These are phyloP conservation scores for Eucalyptus pauciflora DNA, from an alignment of 345 rosid genomes.

Conservation along the genomic window DNA sequence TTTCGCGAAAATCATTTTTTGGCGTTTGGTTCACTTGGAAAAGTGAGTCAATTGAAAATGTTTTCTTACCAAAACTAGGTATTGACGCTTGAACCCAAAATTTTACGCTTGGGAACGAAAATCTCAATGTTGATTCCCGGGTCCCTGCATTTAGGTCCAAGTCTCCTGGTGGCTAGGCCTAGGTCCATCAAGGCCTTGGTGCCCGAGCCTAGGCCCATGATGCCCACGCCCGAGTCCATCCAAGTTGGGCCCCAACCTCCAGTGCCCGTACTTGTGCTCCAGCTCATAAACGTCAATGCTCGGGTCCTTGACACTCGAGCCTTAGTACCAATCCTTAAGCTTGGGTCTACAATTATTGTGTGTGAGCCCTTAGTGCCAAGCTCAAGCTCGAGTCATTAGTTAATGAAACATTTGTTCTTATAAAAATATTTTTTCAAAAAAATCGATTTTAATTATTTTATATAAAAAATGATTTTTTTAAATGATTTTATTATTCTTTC, in stretches of 20 bases:
- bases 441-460: no score
- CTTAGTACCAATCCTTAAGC: no score
- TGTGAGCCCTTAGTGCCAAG: fast-evolving
- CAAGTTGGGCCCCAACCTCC: fast-evolving
- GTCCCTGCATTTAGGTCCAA: fast-evolving
- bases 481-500: no score
- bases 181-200: no score
- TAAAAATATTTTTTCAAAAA: no score
- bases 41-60: fast-evolving
- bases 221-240: fast-evolving
- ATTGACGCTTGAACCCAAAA: no score
- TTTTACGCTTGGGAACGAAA: fast-evolving
- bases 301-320: fast-evolving
- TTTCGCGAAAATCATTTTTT: fast-evolving
- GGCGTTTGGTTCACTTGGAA: fast-evolving
- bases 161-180: no score
- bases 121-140: fast-evolving
- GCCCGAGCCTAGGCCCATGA: fast-evolving
- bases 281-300: no score
- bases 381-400: no score
- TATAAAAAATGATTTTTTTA: no score
- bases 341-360: fast-evolving
- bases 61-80: no score
- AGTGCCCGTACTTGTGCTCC: fast-evolving
- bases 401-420: no score